Conservation (phyloP, 768 basidiomycete species). For the Leucosporidium yakuticum region DNA sequence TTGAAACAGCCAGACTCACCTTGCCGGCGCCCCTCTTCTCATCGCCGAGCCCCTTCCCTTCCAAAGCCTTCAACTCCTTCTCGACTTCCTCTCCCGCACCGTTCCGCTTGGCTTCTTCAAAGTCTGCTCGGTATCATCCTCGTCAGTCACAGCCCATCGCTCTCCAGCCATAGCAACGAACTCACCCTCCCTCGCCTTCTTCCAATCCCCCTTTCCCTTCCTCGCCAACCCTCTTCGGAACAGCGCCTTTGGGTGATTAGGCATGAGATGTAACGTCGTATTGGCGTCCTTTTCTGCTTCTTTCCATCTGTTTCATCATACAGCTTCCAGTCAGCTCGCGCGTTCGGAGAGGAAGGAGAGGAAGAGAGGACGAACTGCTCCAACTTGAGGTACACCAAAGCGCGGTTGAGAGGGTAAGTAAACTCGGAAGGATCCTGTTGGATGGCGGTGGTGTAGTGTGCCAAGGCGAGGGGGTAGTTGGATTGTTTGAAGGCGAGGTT, state of each 20-base stretch:
- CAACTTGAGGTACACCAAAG: constrained; percentile 87
- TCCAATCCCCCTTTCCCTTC: constrained; percentile 35
- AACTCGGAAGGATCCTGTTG: constrained; percentile 63
- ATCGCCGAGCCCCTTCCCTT: neutral
- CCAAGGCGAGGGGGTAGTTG: constrained; percentile 71
- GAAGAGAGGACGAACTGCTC: constrained; percentile 53
- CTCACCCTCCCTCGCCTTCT: constrained; percentile 10
- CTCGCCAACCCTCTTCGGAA: constrained; percentile 45
- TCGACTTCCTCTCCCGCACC: constrained; percentile 24
- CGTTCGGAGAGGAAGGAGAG: too few relatives aligned
- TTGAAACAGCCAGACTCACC: neutral
- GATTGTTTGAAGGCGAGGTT: constrained; percentile 77
- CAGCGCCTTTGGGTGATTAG: constrained; percentile 43
- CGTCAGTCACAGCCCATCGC: neutral
- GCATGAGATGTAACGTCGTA: constrained; percentile 41
- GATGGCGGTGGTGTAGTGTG: constrained; percentile 77
- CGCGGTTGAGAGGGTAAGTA: constrained; percentile 80
- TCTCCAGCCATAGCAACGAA: neutral
- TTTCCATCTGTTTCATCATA: constrained; percentile 33
- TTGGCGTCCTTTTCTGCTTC: constrained; percentile 42
- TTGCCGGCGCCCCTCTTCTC: neutral
- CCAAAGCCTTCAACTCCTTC: constrained; percentile 7
- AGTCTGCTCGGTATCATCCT: constrained; percentile 1
- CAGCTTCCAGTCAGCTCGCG: neutral
- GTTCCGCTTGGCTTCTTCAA: constrained; percentile 6